Evolutionary conservation across 192 early-diverging fungal species (phyloP), one percentile per base, ranked within the genome.

Genomic region (Pilobolus umbonatus): DNA sequence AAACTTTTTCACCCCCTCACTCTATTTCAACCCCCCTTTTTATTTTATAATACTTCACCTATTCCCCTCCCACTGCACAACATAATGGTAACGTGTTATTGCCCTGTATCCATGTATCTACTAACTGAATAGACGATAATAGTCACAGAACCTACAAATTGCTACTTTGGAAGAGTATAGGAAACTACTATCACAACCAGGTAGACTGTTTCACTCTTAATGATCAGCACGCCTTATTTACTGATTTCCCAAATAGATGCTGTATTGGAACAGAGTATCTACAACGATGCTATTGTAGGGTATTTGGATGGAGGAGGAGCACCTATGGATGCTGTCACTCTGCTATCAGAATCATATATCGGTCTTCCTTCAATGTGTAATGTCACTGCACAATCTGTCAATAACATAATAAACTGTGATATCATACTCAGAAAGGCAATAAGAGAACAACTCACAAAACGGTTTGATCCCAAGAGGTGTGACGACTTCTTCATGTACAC

Each of bases 361-460:
- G 80, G 80, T 8, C 45, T 78, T 24, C 72, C 75, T 17, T 66
- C 74, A 28, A 80, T 82, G 74, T 80, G 78, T 43, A 78, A 82
- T 52, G 56, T 77, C 26, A 69, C 73, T 35, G 69, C 75, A 5
- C 54, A 55, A 31, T 48, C 56, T 15, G 75, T 71, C 63, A 61
- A 56, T 11, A 51, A 56, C 9, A 72, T 74, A 15, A 59, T 73
- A 14, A 69, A 80, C 36, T 63, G 67, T 43, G 56, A 71, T 14
- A 68, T 62, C 0, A 56, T 78, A 36, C 68, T 78, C 60, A 69
- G 71, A 55, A 76, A 82, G 12, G 71, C 80, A 0, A 58, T 86
- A 29, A 80, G 78, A 30, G 68, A 73, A 52, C 71, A 73, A 48
- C 78, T 88, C 10, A 69, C 83, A 53, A 79, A 85, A 15, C 67